Evolutionary conservation across 2,329 filamentous ascomycete species (phyloP).

Genomic region (Phoma sp.): DNA sequence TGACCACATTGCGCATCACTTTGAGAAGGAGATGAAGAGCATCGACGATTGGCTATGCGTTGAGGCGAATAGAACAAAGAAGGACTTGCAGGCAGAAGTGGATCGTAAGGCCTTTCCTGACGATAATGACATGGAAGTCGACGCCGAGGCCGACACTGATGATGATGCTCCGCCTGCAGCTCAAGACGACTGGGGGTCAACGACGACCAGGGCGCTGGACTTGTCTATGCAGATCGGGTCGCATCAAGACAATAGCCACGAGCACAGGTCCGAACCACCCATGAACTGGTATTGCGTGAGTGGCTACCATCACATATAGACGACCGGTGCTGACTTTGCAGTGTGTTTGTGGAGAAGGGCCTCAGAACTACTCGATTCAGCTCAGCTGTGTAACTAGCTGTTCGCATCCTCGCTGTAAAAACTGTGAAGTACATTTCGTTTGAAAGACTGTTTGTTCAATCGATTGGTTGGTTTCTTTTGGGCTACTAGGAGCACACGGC

Average conservation of each 20-base stretch:
- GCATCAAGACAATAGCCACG: neutral
- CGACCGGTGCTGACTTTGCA: neutral
- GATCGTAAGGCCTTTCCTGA: conserved; percentile 18
- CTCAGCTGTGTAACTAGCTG: neutral
- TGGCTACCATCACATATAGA: neutral
- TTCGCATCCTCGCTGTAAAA: neutral
- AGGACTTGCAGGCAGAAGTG: conserved; percentile 27
- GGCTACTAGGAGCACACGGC: no score
- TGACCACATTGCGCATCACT: conserved; percentile 79
- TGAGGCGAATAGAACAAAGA: conserved; percentile 46
- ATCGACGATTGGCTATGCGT: conserved; percentile 64
- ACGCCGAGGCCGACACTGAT: neutral
- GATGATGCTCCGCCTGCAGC: neutral
- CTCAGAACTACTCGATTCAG: neutral
- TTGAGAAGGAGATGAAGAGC: conserved; percentile 59
- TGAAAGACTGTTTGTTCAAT: no score
- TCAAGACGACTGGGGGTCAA: neutral
- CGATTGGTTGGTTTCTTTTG: no score
- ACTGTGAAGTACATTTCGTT: neutral
- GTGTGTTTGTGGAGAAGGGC: neutral
- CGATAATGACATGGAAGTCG: conserved; percentile 10
- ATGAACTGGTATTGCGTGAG: neutral
- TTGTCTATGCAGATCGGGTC: neutral
- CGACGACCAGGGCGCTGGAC: neutral
- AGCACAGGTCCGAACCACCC: neutral